These are phyloP conservation scores for Phytophthora brassicae DNA, from an alignment of 352 stramenopile species.

Conservation along the genomic window DNA sequence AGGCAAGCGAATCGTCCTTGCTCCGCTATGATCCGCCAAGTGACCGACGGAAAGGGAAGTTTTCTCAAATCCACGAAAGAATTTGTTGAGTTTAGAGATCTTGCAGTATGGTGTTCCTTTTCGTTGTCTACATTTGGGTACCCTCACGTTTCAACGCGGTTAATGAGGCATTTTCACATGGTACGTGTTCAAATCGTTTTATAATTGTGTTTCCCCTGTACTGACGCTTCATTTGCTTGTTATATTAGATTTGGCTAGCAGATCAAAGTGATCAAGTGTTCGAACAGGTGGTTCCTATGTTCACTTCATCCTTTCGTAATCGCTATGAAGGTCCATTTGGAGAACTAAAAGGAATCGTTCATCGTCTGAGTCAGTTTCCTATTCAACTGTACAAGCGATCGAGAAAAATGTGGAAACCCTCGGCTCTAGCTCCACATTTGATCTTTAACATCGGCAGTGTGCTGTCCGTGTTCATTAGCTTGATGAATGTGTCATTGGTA, in stretches of 20 bases:
- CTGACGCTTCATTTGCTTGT: not conserved
- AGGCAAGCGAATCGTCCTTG: slow-evolving; percentile 22
- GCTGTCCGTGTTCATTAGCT: slow-evolving; percentile 42
- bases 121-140: slow-evolving; percentile 50
- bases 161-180: slow-evolving; percentile 70
- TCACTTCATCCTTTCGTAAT: slow-evolving; percentile 38
- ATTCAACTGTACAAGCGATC: slow-evolving; percentile 43
- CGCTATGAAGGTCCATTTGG: slow-evolving; percentile 30
- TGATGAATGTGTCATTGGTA: slow-evolving; percentile 48
- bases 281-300: slow-evolving; percentile 40
- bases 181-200: slow-evolving; percentile 18
- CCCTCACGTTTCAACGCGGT: slow-evolving; percentile 33
- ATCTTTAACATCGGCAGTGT: slow-evolving; percentile 49
- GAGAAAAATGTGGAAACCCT: slow-evolving; percentile 32
- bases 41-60: slow-evolving; percentile 55
- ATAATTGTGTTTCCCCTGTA: not conserved
- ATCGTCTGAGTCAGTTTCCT: slow-evolving; percentile 41
- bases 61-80: slow-evolving; percentile 56
- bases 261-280: slow-evolving; percentile 47
- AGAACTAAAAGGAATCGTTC: slow-evolving; percentile 16
- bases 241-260: slow-evolving; percentile 50
- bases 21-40: slow-evolving; percentile 62
- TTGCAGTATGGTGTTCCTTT: slow-evolving; percentile 49
- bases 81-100: slow-evolving; percentile 59
- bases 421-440: slow-evolving; percentile 34